Evolutionary conservation across 345 rosid genomes (phyloP).

Genomic region (Camelina laxa): DNA sequence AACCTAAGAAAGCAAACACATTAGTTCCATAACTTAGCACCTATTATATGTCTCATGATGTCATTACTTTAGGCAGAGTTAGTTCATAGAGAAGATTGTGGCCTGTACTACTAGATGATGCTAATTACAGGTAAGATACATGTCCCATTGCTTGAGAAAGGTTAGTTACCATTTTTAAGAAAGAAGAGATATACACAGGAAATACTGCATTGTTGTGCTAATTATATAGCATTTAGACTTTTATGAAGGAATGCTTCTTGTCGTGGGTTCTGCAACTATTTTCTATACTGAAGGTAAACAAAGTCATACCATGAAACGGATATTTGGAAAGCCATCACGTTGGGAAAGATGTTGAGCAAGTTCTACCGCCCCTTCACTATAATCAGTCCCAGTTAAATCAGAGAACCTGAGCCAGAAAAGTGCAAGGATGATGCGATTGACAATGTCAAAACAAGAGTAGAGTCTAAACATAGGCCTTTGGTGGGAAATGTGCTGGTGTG

Average conservation of each 20-base stretch:
- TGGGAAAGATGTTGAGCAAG: slow-evolving; percentile 84
- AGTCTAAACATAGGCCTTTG: neutral
- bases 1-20: slow-evolving; percentile 50
- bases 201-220: neutral
- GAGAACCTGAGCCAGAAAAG: slow-evolving; percentile 67
- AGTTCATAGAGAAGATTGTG: slow-evolving; percentile 18
- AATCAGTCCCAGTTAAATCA: slow-evolving; percentile 89
- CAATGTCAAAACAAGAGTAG: neutral
- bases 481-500: neutral
- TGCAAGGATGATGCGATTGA: slow-evolving; percentile 4
- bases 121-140: neutral
- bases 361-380: slow-evolving; percentile 87
- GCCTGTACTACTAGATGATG: neutral
- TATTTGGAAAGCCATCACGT: slow-evolving; percentile 77
- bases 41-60: neutral
- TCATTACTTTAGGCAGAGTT: neutral
- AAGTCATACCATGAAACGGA: slow-evolving; percentile 72
- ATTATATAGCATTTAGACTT: neutral
- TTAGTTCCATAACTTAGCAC: slow-evolving; percentile 24
- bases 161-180: neutral
- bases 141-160: slow-evolving; percentile 1
- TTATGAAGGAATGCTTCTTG: neutral
- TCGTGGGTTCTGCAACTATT: neutral
- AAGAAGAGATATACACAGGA: neutral
- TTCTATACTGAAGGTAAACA: neutral